phyloP scores from a whole-genome alignment of 2,329 filamentous ascomycete species.

The Exophiala sp. region DNA sequence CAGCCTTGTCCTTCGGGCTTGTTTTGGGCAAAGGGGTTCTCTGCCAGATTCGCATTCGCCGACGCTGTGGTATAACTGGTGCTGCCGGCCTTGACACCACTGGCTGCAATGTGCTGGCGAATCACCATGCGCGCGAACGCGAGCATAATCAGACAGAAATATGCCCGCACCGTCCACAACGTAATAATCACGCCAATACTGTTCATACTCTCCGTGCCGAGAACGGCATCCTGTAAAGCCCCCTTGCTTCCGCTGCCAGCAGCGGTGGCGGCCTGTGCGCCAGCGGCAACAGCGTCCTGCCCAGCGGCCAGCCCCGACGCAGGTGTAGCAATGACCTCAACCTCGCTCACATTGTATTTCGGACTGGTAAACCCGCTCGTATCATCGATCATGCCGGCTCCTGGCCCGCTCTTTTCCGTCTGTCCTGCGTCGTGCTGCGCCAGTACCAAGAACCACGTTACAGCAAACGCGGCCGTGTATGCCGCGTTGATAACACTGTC shows the following conservation, averaged over 20 bases:
- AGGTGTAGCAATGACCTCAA: constrained; percentile 52
- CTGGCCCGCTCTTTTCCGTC: constrained; percentile 42
- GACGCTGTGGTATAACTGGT: constrained; percentile 46
- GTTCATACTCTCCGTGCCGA: constrained; percentile 62
- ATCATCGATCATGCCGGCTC: constrained; percentile 57
- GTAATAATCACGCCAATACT: constrained; percentile 73
- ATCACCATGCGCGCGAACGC: constrained; percentile 76
- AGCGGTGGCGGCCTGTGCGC: constrained; percentile 27
- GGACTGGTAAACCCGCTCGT: constrained; percentile 64
- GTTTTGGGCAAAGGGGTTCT: constrained; percentile 67
- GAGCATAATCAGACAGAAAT: constrained; percentile 80
- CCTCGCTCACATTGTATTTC: constrained; percentile 57
- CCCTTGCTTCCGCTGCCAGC: constrained; percentile 33
- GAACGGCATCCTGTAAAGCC: constrained; percentile 59
- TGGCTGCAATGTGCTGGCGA: constrained; percentile 61
- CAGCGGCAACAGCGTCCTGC: constrained; percentile 49
- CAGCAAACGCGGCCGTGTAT: constrained; percentile 77
- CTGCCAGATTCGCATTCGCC: constrained; percentile 45
- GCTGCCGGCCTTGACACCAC: constrained; percentile 35
- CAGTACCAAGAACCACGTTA: constrained; percentile 81
- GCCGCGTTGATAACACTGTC: constrained; percentile 77
- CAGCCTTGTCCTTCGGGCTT: constrained; percentile 75
- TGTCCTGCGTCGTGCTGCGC: constrained; percentile 53
- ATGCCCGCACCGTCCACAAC: constrained; percentile 73
- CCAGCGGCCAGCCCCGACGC: constrained; percentile 44